Evolutionary conservation across 129 eudicot species (phyloP).

Genomic region (Ambrosia trifida): DNA sequence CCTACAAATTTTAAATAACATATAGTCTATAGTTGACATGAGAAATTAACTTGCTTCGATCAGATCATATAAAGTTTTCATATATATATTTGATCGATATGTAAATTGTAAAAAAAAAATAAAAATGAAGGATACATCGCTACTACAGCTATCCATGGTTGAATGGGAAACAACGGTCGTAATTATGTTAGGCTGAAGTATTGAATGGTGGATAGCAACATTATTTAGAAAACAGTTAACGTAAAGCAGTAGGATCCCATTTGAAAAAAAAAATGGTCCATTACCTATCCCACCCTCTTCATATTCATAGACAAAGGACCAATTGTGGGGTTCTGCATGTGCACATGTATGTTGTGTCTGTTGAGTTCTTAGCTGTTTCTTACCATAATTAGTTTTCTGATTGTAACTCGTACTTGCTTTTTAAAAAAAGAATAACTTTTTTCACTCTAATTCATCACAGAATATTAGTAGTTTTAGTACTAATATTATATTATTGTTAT

Average conservation of each 20-base stretch:
- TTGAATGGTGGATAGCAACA: neutral
- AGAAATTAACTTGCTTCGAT: too few species aligned
- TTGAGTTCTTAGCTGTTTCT: constrained; percentile 13
- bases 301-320: constrained; percentile 6
- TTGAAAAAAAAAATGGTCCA: neutral
- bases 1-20: too few species aligned
- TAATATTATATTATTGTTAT: neutral
- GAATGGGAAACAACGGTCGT: neutral
- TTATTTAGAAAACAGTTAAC: neutral
- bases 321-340: constrained; percentile 10
- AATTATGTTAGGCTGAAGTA: neutral
- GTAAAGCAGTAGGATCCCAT: constrained; percentile 6
- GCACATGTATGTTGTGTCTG: constrained; percentile 5
- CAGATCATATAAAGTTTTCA: too few species aligned
- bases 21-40: too few species aligned
- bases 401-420: constrained; percentile 4
- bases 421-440: neutral
- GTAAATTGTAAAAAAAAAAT: too few species aligned
- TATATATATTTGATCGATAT: too few species aligned
- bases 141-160: neutral
- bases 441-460: neutral
- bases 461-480: neutral
- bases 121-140: too few species aligned
- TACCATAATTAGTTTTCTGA: neutral
- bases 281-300: neutral